Evolutionary conservation across 2,329 filamentous ascomycete species (phyloP).

Genomic region (Fusarium mexicanum): DNA sequence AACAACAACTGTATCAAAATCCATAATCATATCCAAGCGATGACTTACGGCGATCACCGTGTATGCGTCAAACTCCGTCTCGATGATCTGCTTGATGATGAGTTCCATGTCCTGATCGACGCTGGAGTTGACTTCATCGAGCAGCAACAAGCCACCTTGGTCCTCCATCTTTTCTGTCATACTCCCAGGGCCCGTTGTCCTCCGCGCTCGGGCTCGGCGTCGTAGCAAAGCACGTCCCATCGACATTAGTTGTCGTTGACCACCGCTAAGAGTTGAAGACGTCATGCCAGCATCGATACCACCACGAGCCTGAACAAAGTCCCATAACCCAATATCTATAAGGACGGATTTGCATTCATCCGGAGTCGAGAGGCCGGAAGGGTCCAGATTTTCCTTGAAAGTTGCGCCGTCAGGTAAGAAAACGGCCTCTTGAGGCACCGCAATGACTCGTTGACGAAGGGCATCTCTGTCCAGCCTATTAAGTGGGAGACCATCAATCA

Average conservation of each 20-base stretch:
- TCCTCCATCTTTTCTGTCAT: background rate
- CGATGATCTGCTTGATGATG: constrained; percentile 53
- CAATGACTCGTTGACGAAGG: constrained; percentile 59
- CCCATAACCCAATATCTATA: constrained; percentile 47
- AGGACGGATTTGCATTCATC: constrained; percentile 49
- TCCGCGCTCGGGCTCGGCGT: constrained; percentile 19
- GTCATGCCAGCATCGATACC: constrained; percentile 52
- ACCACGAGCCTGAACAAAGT: constrained; percentile 46
- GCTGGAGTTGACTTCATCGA: constrained; percentile 55
- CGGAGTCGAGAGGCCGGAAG: constrained; percentile 43
- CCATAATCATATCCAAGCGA: constrained; percentile 60
- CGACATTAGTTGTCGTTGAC: constrained; percentile 72
- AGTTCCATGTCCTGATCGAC: constrained; percentile 55
- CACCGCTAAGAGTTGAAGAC: constrained; percentile 61
- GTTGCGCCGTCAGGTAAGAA: constrained; percentile 58
- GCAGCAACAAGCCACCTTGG: constrained; percentile 46
- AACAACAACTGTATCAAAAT: constrained; percentile 58
- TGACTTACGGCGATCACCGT: constrained; percentile 65
- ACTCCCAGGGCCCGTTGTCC: background rate
- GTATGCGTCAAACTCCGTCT: constrained; percentile 50
- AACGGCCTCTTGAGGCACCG: constrained; percentile 63
- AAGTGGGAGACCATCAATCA: constrained; percentile 55
- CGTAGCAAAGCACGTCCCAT: constrained; percentile 67
- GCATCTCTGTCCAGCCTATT: constrained; percentile 50
- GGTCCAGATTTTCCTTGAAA: constrained; percentile 56